phyloP scores from a whole-genome alignment of 2,329 filamentous ascomycete species.

The Immersiporthe knoxdaviesiana region DNA sequence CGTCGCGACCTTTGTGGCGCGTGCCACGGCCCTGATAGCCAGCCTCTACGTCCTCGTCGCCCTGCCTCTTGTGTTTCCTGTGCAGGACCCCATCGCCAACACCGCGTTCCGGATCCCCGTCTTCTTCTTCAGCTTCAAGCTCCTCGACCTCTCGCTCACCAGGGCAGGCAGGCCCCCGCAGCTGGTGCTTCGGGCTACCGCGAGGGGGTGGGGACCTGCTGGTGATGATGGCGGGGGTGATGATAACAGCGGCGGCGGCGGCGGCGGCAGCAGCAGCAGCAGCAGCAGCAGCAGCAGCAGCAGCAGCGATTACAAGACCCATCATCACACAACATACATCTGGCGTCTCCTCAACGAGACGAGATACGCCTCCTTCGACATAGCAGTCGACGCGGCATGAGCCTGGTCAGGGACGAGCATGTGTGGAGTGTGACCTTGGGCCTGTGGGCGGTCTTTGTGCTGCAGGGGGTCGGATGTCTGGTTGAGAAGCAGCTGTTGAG shows the following conservation, averaged over 20 bases:
- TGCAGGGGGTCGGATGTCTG: conserved; percentile 20
- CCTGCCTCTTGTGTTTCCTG: conserved; percentile 7
- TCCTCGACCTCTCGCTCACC: conserved; percentile 17
- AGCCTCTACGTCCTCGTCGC: conserved; percentile 7
- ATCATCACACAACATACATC: not conserved
- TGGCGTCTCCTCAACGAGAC: conserved; percentile 15
- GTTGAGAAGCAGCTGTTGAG: conserved; percentile 3
- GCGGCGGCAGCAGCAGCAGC: too few species aligned
- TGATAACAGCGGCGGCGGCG: too few species aligned
- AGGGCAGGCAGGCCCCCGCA: conserved; percentile 10
- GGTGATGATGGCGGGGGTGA: too few species aligned
- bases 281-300: too few species aligned
- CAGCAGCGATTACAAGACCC: not conserved
- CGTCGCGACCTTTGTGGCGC: conserved; percentile 3
- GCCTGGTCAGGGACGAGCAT: conserved; percentile 6
- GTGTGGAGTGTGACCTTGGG: conserved; percentile 14
- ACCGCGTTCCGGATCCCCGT: conserved; percentile 10
- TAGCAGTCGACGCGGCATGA: conserved; percentile 13
- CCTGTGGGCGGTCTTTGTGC: conserved; percentile 12
- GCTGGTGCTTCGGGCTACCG: not conserved
- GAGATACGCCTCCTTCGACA: conserved; percentile 22
- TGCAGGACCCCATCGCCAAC: not conserved
- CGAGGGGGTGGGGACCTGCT: too few species aligned
- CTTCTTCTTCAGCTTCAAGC: conserved; percentile 22
- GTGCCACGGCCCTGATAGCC: conserved; percentile 1